phyloP scores from a whole-genome alignment of 2,329 filamentous ascomycete genomes.

The Fusarium algeriense region DNA sequence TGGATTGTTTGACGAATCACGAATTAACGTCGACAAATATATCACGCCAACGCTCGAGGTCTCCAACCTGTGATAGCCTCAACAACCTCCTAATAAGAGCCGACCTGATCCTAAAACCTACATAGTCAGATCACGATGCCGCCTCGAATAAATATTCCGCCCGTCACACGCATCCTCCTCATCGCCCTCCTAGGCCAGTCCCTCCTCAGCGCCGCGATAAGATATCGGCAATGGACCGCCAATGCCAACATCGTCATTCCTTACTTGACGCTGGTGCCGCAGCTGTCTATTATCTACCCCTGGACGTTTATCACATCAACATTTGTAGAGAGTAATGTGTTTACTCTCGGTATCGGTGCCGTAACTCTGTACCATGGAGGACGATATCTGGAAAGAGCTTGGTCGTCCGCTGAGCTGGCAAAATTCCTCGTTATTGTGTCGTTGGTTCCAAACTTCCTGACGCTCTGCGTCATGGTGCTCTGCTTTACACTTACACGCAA shows the following conservation, averaged over 20 bases:
- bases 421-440: slow-evolving; percentile 87
- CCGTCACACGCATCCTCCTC: slow-evolving; percentile 86
- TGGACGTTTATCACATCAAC: slow-evolving; percentile 92
- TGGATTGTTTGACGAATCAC: background rate
- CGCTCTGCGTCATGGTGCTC: slow-evolving; percentile 79
- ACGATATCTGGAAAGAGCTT: slow-evolving; percentile 93
- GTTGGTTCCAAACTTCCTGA: slow-evolving; percentile 82
- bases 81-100: slow-evolving; percentile 18
- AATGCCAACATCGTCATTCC: slow-evolving; percentile 78
- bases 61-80: slow-evolving; percentile 11
- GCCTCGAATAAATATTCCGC: slow-evolving; percentile 89
- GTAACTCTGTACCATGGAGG: slow-evolving; percentile 91
- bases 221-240: slow-evolving; percentile 76
- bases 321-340: slow-evolving; percentile 92
- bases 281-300: slow-evolving; percentile 85
- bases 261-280: slow-evolving; percentile 88
- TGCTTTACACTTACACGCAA: slow-evolving; percentile 78
- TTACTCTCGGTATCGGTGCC: slow-evolving; percentile 82
- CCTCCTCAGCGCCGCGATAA: slow-evolving; percentile 82
- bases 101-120: slow-evolving; percentile 9
- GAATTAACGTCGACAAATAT: background rate
- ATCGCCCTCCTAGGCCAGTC: slow-evolving; percentile 81
- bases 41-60: slow-evolving; percentile 11
- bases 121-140: slow-evolving; percentile 68
- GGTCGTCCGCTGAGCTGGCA: slow-evolving; percentile 90